Percentiles rank a stretch among this genome's conserved stretches.
These are phyloP conservation scores for Schwanniomyces pseudopolymorphus DNA, from an alignment of 805 yeast species.

Conservation along the genomic window DNA sequence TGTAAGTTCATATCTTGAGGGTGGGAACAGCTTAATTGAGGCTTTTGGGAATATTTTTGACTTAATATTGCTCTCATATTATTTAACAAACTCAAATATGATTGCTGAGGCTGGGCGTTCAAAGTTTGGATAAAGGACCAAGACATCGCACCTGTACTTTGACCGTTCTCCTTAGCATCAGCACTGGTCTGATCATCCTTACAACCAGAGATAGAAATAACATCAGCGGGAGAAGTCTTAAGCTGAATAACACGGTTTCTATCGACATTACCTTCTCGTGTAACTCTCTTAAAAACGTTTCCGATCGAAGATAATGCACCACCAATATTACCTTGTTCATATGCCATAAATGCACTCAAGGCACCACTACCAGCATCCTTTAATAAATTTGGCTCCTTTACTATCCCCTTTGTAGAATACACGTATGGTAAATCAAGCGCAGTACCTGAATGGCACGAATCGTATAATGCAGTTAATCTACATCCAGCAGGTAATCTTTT, in stretches of 20 bases:
- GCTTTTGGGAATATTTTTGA: slow-evolving; percentile 37
- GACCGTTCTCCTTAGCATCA: slow-evolving; percentile 36
- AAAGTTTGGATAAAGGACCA: slow-evolving; percentile 35
- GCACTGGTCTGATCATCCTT: slow-evolving; percentile 43
- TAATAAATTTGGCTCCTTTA: slow-evolving; percentile 36
- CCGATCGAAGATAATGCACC: slow-evolving; percentile 38
- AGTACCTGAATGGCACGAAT: slow-evolving; percentile 42
- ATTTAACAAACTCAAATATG: slow-evolving; percentile 34
- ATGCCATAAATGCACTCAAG: slow-evolving; percentile 28
- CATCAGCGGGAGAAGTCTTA: slow-evolving; percentile 40
- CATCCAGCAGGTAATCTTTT: slow-evolving; percentile 35
- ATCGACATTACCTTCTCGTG: slow-evolving; percentile 15
- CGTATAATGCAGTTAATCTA: slow-evolving; percentile 37
- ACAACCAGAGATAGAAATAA: slow-evolving; percentile 36
- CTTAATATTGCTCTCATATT: slow-evolving; percentile 33
- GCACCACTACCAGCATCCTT: slow-evolving; percentile 40
- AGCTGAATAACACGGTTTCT: slow-evolving; percentile 23
- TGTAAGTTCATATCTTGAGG: slow-evolving; percentile 39
- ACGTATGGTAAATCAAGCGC: slow-evolving; percentile 41
- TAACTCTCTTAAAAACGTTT: slow-evolving; percentile 33
- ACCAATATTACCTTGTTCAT: slow-evolving; percentile 34
- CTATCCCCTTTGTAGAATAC: slow-evolving; percentile 39
- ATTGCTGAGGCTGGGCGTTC: slow-evolving; percentile 28
- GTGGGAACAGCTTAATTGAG: slow-evolving; percentile 39
- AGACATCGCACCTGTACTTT: slow-evolving; percentile 40